These are phyloP conservation scores for Fraxinus baroniana DNA, from an alignment of 305 asterid genomes.

Conservation along the genomic window DNA sequence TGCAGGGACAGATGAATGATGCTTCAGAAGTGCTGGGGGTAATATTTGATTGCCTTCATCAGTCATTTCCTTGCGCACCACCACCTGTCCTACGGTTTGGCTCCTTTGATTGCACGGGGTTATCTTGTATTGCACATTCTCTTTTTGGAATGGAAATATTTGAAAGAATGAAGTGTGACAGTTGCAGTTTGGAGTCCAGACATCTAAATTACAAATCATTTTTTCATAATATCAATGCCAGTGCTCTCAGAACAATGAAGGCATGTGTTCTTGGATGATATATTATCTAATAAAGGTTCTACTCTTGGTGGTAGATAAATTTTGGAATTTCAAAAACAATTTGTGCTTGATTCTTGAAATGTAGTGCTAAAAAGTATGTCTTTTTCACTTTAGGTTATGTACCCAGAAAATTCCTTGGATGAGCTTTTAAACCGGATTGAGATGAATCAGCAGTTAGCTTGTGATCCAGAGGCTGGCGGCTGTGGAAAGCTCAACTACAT, in stretches of 20 bases:
- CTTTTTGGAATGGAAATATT: slow-evolving; percentile 85
- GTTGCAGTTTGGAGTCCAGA: slow-evolving; percentile 80
- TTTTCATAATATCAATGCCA: slow-evolving; percentile 86
- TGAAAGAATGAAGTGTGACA: slow-evolving; percentile 80
- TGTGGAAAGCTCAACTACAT: slow-evolving; percentile 82
- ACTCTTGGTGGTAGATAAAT: background rate
- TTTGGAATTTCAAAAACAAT: background rate
- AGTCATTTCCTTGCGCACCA: slow-evolving; percentile 50
- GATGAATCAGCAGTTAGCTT: slow-evolving; percentile 87
- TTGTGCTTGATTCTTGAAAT: slow-evolving; percentile 13
- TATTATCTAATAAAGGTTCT: slow-evolving; percentile 1
- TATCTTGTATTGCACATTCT: slow-evolving; percentile 75
- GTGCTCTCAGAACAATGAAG: slow-evolving; percentile 88
- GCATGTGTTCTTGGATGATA: slow-evolving; percentile 35
- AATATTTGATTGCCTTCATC: slow-evolving; percentile 83
- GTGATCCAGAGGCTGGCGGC: slow-evolving; percentile 80
- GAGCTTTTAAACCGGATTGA: slow-evolving; percentile 81
- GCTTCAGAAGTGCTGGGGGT: slow-evolving; percentile 90
- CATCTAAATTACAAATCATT: slow-evolving; percentile 74
- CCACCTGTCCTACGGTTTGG: slow-evolving; percentile 23
- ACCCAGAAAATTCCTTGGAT: slow-evolving; percentile 79
- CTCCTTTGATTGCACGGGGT: slow-evolving; percentile 36
- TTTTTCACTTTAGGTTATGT: slow-evolving; percentile 53
- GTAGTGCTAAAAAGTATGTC: slow-evolving; percentile 3
- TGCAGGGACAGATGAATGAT: slow-evolving; percentile 97